phyloP scores from a whole-genome alignment of 106 monocot genomes.

The Ottelia alismoides region DNA sequence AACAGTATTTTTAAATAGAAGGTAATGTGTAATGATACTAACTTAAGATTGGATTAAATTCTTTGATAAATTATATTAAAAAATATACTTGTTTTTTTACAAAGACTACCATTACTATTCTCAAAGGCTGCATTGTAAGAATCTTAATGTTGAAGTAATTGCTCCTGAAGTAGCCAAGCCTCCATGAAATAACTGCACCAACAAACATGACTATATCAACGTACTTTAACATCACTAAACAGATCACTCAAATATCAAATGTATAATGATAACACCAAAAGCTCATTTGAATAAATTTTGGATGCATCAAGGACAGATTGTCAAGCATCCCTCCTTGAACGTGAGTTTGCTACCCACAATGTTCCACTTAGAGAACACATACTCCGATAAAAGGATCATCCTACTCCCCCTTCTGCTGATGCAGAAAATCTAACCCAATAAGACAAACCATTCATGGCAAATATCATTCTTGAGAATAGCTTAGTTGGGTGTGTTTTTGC shows the following conservation, averaged over 20 bases:
- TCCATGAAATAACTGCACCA: slow-evolving; percentile 32
- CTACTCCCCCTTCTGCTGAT: slow-evolving; percentile 50
- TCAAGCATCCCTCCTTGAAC: slow-evolving; percentile 73
- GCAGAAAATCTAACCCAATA: slow-evolving; percentile 53
- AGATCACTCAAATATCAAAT: not conserved
- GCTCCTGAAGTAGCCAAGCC: slow-evolving; percentile 50
- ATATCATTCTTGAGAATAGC: not conserved
- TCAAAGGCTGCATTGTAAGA: slow-evolving; percentile 44
- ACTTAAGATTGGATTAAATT: no score
- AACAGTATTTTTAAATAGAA: no score
- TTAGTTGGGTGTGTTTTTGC: not conserved
- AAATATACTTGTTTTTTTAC: slow-evolving; percentile 50
- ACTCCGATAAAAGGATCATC: slow-evolving; percentile 47
- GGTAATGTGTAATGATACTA: no score
- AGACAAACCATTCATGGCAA: no score
- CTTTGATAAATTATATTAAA: no score
- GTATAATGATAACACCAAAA: not conserved
- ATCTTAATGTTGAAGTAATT: slow-evolving; percentile 42
- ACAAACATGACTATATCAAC: not conserved
- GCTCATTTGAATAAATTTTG: slow-evolving; percentile 58
- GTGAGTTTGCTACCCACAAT: slow-evolving; percentile 59
- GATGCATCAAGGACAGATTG: slow-evolving; percentile 66
- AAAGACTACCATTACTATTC: slow-evolving; percentile 40
- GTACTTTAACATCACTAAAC: not conserved
- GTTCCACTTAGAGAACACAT: slow-evolving; percentile 36